Base-by-base conservation (phyloP, 2,329 filamentous ascomycete genomes). In the Trichoderma brevicompactum region DNA sequence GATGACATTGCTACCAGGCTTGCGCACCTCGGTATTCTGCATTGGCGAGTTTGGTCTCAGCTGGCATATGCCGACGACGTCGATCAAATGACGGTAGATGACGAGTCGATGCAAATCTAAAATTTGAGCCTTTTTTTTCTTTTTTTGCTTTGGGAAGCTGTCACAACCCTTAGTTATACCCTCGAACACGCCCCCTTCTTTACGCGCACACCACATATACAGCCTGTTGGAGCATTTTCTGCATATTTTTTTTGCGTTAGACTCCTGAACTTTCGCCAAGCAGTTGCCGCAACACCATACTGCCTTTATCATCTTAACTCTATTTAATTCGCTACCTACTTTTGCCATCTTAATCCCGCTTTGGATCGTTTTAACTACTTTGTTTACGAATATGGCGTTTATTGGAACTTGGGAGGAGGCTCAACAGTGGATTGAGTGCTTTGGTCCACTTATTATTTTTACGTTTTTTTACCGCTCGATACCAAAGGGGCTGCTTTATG, bases 31-130 rank as follows among this genome's bases (percentile, higher is more conserved):
- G 88, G 91, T 13, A 83, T 95, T 6, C 79, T 98, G 28, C 93
- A 97, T 77, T 97, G 94, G 93, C 86, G 92, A 55, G 90, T 97
- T 3, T 98, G 94, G 92, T 85, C 86, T 1, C 86, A 87, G 2
- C 81, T 96, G 61, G 87, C 90, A 12, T 97, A 97, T 74, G 69
- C 79, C 13, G 77, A 76, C 32, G 81, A 80, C 34, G 66, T 72
- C 36, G 77, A 80, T 60, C 75, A 74, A 55, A 75, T 77, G 72
- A 67, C 70, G 34, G 66, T 77, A 62, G 77, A 79, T 46, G 69
- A 67, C 53, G 62, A 66, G 15, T 36, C 68, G 7, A 69, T 66
- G 17, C 69, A 71, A 54, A 69, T 72, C 28, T 73, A 55, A 70
- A 36, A 2, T 38, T 17, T 10, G 15, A 32, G 9, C 15, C 23